A percentile compares a stretch with the other conserved stretches of the same genome.
These are phyloP conservation scores for Nicotiana knightiana DNA, from an alignment of 257 asterid genomes.

Conservation along the genomic window DNA sequence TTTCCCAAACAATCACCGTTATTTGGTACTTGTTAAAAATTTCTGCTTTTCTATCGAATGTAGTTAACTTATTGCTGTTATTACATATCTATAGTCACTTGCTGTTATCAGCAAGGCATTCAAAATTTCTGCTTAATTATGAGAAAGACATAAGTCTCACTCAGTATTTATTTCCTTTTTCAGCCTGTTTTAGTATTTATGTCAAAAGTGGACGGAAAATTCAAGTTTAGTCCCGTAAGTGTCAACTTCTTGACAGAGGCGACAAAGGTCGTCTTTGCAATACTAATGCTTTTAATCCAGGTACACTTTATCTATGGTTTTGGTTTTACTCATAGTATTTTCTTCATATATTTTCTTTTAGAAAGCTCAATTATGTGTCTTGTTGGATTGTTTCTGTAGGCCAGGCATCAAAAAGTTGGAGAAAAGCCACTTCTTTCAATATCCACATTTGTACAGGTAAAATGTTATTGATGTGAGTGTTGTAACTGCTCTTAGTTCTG, in stretches of 20 bases:
- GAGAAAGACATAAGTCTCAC: constrained; percentile 9
- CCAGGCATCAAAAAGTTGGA: constrained; percentile 82
- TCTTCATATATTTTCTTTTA: not conserved
- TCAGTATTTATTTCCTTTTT: constrained; percentile 10
- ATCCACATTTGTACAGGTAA: constrained; percentile 79
- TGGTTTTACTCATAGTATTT: not conserved
- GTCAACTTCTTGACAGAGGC: constrained; percentile 93
- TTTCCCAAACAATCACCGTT: not conserved
- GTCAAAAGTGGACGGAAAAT: constrained; percentile 97
- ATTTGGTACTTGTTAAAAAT: not conserved
- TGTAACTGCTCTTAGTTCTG: constrained; percentile 3
- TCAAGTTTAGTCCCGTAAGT: constrained; percentile 93
- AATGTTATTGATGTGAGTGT: constrained; percentile 1
- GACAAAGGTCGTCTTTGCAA: constrained; percentile 77
- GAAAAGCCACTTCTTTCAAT: constrained; percentile 85
- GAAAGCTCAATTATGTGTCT: not conserved
- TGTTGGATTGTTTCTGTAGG: constrained; percentile 37
- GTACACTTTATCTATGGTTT: constrained; percentile 29
- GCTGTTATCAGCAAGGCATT: not conserved
- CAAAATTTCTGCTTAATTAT: not conserved
- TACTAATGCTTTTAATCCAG: constrained; percentile 87
- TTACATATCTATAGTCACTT: not conserved
- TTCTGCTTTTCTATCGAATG: not conserved
- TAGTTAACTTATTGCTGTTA: not conserved
- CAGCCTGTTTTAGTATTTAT: constrained; percentile 91